Evolutionary conservation across 1,284 basidiomycete genomes (phyloP).

Genomic region (Cutaneotrichosporon dermatis): DNA sequence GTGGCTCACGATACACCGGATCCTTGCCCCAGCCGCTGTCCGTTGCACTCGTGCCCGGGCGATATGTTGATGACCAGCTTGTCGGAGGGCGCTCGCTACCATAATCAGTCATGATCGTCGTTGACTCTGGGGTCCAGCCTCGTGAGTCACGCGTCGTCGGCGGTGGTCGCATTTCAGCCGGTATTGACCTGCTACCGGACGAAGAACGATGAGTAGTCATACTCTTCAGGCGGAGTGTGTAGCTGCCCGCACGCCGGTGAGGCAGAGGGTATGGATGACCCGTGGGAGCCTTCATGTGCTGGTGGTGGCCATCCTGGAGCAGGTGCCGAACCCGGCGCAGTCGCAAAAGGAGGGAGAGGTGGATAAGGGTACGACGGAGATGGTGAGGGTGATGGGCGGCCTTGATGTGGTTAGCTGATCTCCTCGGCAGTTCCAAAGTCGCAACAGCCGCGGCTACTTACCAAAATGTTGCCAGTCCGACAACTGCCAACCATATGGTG

Average conservation of each 20-base stretch:
- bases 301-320: conserved; percentile 1
- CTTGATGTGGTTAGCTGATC: background rate
- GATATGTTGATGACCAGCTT: conserved; percentile 1
- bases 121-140: conserved; percentile 10
- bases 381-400: background rate
- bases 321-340: background rate
- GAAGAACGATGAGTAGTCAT: background rate
- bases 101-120: background rate
- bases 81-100: background rate
- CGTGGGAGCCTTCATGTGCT: background rate
- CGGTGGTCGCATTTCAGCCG: background rate
- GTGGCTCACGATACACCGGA: conserved; percentile 2
- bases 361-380: conserved; percentile 4
- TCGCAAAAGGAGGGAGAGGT: background rate
- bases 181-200: background rate
- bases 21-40: conserved; percentile 10
- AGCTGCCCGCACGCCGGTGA: background rate
- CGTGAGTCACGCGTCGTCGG: background rate
- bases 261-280: background rate
- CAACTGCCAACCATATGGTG: background rate
- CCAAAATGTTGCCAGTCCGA: conserved; percentile 7
- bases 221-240: background rate
- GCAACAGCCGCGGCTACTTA: background rate
- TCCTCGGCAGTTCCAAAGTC: background rate
- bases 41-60: background rate